These are phyloP conservation scores for Neopestalotiopsis sp. DNA, from an alignment of 2,329 filamentous ascomycete genomes.

Conservation along the genomic window DNA sequence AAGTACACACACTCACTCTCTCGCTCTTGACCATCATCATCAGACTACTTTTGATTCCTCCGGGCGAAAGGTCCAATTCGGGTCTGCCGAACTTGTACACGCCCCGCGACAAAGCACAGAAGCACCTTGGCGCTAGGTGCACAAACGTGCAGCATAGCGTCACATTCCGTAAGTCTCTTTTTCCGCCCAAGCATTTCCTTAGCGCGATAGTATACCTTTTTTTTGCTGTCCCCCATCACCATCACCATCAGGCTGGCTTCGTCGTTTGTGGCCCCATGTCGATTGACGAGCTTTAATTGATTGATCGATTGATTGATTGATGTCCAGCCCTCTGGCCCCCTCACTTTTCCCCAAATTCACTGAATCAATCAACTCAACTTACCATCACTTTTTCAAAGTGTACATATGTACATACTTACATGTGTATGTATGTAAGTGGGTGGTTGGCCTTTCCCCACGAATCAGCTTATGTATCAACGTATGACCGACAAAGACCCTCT, in stretches of 20 bases:
- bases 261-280: not conserved
- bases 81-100: constrained; percentile 9
- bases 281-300: not conserved
- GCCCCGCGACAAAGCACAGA: not conserved
- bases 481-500: not conserved
- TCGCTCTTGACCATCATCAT: not conserved
- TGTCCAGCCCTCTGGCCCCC: not conserved
- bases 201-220: not conserved
- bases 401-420: not conserved
- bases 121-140: not conserved
- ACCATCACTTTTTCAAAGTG: not conserved
- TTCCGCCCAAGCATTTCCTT: not conserved
- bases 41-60: not conserved
- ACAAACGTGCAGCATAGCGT: not conserved
- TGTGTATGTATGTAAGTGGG: constrained; percentile 5
- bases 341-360: not conserved
- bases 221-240: not conserved
- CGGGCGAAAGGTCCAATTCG: constrained; percentile 7
- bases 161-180: not conserved
- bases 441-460: constrained; percentile 14
- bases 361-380: not conserved
- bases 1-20: too few species aligned
- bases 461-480: constrained; percentile 1
- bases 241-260: not conserved
- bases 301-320: not conserved